Percentiles rank a stretch among this genome's conserved stretches.
Conservation (phyloP, 2,329 filamentous ascomycete genomes). For the Coleophoma crateriformis region DNA sequence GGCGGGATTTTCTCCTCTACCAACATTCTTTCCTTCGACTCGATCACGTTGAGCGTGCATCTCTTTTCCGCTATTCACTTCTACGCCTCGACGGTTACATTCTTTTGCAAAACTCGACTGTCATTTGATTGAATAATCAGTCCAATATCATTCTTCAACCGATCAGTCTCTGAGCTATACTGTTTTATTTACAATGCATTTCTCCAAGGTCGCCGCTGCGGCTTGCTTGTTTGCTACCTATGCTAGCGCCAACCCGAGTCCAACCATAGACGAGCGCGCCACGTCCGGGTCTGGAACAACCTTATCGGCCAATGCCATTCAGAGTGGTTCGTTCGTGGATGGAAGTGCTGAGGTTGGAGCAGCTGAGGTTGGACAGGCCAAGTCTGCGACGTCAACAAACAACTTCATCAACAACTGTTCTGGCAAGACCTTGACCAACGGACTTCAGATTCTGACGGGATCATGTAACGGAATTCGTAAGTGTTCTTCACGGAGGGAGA, state of each 20-base stretch:
- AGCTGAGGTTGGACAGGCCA: slow-evolving; percentile 10
- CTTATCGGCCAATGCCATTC: slow-evolving; percentile 7
- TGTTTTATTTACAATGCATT: slow-evolving; percentile 19
- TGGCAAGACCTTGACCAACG: slow-evolving; percentile 46
- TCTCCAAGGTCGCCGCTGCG: slow-evolving; percentile 11
- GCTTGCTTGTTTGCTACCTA: background rate
- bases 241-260: slow-evolving; percentile 9
- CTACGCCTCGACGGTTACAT: slow-evolving; percentile 26
- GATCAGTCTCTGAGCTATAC: background rate
- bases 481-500: slow-evolving; percentile 1
- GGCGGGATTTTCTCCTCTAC: slow-evolving; percentile 24
- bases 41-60: slow-evolving; percentile 30
- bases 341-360: slow-evolving; percentile 11
- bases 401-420: slow-evolving; percentile 24
- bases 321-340: slow-evolving; percentile 14
- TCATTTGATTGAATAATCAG: slow-evolving; percentile 6
- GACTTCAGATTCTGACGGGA: slow-evolving; percentile 47
- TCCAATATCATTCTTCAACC: background rate
- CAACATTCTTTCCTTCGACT: slow-evolving; percentile 22
- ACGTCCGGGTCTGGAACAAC: background rate
- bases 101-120: slow-evolving; percentile 17
- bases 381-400: slow-evolving; percentile 16
- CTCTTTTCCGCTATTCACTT: slow-evolving; percentile 15
- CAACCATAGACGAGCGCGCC: slow-evolving; percentile 1
- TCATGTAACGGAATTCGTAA: slow-evolving; percentile 46